Conservation (phyloP, 129 eudicot genomes). For the Chrysanthemum seticuspe region DNA sequence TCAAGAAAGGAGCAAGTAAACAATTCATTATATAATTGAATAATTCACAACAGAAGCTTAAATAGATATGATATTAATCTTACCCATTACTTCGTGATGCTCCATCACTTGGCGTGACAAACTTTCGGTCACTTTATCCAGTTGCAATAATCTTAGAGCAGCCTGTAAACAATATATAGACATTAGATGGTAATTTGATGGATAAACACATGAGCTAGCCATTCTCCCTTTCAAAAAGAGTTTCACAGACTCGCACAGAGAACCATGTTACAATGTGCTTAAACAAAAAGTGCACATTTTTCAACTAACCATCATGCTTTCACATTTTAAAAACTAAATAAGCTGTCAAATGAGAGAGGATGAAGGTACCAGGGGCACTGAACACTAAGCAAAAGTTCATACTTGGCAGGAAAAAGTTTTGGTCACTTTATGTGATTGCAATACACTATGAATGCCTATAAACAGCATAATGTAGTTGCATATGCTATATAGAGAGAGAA, state of each 20-base stretch:
- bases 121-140: conserved; percentile 81
- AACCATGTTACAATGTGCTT: neutral
- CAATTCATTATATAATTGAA: neutral
- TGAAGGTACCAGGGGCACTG: neutral
- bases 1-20: neutral
- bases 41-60: conserved; percentile 19
- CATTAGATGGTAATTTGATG: conserved; percentile 30
- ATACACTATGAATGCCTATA: too few species aligned
- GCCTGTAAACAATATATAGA: conserved; percentile 60
- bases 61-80: conserved; percentile 17
- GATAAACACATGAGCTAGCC: conserved; percentile 19
- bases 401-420: neutral
- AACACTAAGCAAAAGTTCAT: neutral
- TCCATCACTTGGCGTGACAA: conserved; percentile 95
- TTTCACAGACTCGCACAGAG: neutral
- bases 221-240: conserved; percentile 10
- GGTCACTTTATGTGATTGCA: too few species aligned
- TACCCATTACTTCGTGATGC: conserved; percentile 98
- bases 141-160: conserved; percentile 81
- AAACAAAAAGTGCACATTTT: neutral
- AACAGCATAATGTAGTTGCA: too few species aligned
- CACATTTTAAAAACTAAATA: neutral
- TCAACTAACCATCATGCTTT: neutral
- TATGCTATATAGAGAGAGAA: too few species aligned
- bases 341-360: neutral